A percentile compares a stretch with the other conserved stretches of the same genome.
These are phyloP conservation scores for Rubia yunnanensis DNA, from an alignment of 257 asterid species.

Conservation along the genomic window DNA sequence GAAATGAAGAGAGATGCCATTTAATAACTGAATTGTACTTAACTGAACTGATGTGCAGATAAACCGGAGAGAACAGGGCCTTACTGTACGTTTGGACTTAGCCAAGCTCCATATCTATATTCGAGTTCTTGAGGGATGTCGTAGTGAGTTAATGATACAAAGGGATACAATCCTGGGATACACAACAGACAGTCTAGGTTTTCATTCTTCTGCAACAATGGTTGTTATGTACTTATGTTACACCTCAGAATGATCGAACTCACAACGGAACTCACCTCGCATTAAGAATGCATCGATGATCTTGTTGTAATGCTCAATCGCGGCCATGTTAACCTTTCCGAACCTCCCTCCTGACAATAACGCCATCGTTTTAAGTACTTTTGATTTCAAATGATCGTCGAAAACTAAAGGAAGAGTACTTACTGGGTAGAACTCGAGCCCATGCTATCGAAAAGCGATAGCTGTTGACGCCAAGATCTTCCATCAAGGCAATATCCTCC, in stretches of 20 bases:
- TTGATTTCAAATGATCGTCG: too few relatives aligned
- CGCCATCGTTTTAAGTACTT: too few relatives aligned
- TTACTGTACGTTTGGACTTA: conserved; percentile 40
- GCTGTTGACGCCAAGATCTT: conserved; percentile 48
- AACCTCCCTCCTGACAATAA: conserved; percentile 46
- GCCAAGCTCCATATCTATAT: conserved; percentile 59
- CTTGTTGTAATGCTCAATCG: conserved; percentile 43
- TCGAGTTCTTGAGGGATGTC: conserved; percentile 74
- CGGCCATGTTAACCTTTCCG: conserved; percentile 47
- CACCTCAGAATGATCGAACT: not conserved
- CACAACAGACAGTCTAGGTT: not conserved
- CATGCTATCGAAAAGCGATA: conserved; percentile 62
- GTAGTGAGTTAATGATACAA: conserved; percentile 47
- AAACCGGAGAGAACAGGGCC: too few relatives aligned
- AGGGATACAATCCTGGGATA: conserved; percentile 47
- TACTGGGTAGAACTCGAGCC: conserved; percentile 70
- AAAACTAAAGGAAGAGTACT: conserved; percentile 9
- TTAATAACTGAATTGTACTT: too few relatives aligned
- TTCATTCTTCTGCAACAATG: not conserved
- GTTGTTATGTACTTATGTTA: not conserved
- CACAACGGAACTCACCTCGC: conserved; percentile 22
- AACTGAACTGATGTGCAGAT: too few relatives aligned
- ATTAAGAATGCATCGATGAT: conserved; percentile 46
- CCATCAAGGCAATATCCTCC: conserved; percentile 61
- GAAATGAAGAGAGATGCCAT: not conserved